Base-by-base conservation (phyloP, 176 grass and related monocot genomes). In the Oryza punctata region DNA sequence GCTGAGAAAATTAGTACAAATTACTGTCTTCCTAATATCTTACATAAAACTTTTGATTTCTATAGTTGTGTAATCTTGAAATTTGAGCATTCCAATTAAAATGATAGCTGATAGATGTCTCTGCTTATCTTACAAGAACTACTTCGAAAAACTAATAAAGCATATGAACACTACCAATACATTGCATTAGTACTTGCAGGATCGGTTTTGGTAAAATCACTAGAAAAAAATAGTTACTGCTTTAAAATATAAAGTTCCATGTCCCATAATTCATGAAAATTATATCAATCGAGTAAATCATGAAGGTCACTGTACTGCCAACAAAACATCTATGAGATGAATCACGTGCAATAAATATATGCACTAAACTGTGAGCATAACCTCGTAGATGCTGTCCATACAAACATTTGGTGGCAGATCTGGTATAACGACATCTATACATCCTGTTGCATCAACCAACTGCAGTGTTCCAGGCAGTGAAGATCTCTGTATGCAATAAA, bases 371-470 rank as follows among this genome's bases (percentile, higher is more conserved):
- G 72, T 46, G 23, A 41, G 15, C 23, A 81, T 84, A 44, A 98
- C 96, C 96, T 98, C 91, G 89, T 90, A 98, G 45, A 93, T 88
- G 14, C 82, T 81, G 15, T 92, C 77, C 64, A 84, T 46, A 80
- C 63, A 76, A 73, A 75, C 27, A 92, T 90, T 80, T 8, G 59
- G 66, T 4, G 80, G 85, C 50, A 93, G 77, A 93, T 98, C 93
- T 63, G 87, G 93, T 91, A 98, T 84, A 37, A 93, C 16, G 47
- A 93, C 71, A 81, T 95, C 91, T 70, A 98, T 19, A 72, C 69
- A 83, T 72, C 93, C 91, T 40, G 96, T 95, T 66, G 91, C 91
- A 92, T 98, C 96, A 80, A 93, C 89, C 85, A 98, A 76, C 82
- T 91, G 90, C 73, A 95, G 79, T 83, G 78, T 91, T 82, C 87